Evolutionary conservation across 2,329 filamentous ascomycete genomes (phyloP), one percentile per base, ranked within the genome.

Genomic region (Aspergillus fijiensis): DNA sequence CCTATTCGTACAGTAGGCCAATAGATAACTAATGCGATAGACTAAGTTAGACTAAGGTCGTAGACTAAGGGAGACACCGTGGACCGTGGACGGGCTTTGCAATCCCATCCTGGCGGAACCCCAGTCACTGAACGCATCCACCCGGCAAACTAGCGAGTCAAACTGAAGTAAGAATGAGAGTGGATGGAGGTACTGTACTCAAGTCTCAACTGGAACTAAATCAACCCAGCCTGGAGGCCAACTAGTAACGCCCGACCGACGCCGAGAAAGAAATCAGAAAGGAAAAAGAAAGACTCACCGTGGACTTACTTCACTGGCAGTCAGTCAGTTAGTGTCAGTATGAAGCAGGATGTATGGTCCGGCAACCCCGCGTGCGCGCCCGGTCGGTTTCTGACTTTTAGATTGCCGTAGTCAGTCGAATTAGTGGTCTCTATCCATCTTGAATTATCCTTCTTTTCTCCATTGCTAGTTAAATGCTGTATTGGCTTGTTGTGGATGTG

Each of bases 101-200:
- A 16, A 33, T 47, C 45, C 53, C 27, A 55, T 55, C 25, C 53
- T 55, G 45, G 45, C 45, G 53, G 53, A 49, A 55, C 52, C 52
- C 42, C 39, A 42, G 39, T 42, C 39, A 42, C 39, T n/a, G 33
- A 47, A 49, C 52, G 52, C 52, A 55, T 55, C 42, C 52, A 48
- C 48, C 53, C 53, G 53, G 39, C 16, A 9, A 45, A 45, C 53
- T 49, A 55, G 51, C 51, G 51, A 53, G 51, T 53, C 35, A 42
- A 29, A 45, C 35, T 35, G 27, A 35, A 53, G 53, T 47, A 55
- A 31, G 14, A 35, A 35, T 16, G 33, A 12, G 14, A 35, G 14
- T 35, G 33, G 23, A 23, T 23, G 23, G 23, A 23, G 23, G 23
- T 23, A 23, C 23, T 23, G 21, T 23, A 33, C 31, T 33, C 2